Conservation (phyloP, 108 stramenopile species). For the Epithemia pelagica region DNA sequence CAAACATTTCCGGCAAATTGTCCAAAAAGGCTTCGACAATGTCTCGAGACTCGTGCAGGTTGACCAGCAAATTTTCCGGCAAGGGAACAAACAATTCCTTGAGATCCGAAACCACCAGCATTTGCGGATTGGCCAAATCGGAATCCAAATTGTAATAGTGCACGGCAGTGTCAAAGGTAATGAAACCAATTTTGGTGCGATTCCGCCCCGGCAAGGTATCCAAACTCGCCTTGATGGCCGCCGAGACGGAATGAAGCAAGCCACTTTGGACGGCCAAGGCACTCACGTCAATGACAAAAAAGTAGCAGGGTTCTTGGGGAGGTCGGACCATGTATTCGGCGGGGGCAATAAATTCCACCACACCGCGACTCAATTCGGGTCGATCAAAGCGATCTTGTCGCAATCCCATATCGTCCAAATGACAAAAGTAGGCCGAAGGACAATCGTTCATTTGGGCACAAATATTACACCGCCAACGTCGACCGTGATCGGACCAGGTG, state of each 20-base stretch:
- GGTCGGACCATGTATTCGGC: conserved; percentile 99
- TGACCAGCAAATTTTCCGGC: conserved; percentile 95
- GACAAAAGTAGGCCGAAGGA: conserved; percentile 91
- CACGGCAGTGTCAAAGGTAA: conserved; percentile 91
- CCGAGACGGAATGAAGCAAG: conserved; percentile 73
- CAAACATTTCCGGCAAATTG: conserved; percentile 89
- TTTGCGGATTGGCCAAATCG: conserved; percentile 81
- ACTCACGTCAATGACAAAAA: conserved; percentile 96
- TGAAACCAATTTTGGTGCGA: conserved; percentile 88
- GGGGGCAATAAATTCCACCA: conserved; percentile 92
- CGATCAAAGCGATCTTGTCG: conserved; percentile 84
- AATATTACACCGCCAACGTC: conserved; percentile 97
- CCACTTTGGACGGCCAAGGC: conserved; percentile 81
- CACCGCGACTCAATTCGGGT: conserved; percentile 84
- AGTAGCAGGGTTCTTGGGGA: conserved; percentile 94
- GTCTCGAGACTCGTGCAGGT: conserved; percentile 78
- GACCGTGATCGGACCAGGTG: conserved; percentile 92
- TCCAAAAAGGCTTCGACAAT: conserved; percentile 92
- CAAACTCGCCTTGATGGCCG: conserved; percentile 75
- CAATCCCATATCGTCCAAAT: conserved; percentile 86
- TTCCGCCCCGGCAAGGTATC: conserved; percentile 85
- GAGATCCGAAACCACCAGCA: conserved; percentile 93
- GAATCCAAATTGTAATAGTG: conserved; percentile 94
- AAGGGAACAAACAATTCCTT: conserved; percentile 91
- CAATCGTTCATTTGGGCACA: conserved; percentile 91